These are phyloP conservation scores for Mycena floridula DNA, from an alignment of 768 basidiomycete species.

Conservation along the genomic window DNA sequence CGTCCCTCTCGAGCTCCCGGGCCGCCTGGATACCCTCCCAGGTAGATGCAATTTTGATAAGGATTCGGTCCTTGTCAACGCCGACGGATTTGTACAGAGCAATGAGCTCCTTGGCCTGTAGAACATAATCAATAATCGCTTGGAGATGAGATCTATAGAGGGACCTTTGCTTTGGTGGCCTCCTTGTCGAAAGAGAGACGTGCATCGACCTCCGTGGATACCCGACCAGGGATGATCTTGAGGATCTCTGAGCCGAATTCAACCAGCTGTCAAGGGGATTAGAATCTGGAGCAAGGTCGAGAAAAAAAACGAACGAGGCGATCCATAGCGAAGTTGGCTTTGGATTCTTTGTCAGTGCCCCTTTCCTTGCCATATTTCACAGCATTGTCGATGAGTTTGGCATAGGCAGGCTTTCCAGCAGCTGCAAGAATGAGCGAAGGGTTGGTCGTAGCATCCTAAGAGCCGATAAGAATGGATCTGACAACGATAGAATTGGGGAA, in stretches of 20 bases:
- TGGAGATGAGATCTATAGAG: slow-evolving; percentile 5
- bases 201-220: slow-evolving; percentile 98
- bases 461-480: slow-evolving; percentile 2
- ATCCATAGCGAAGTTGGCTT: slow-evolving; percentile 79
- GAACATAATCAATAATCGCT: too few relatives aligned
- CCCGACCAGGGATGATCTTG: slow-evolving; percentile 92
- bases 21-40: slow-evolving; percentile 99
- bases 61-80: slow-evolving; percentile 86
- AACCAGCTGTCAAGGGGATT: slow-evolving; percentile 57
- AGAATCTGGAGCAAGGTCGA: not conserved
- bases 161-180: slow-evolving; percentile 86
- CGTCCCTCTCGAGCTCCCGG: slow-evolving; percentile 86
- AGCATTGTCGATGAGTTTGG: slow-evolving; percentile 71
- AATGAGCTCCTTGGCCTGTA: slow-evolving; percentile 79
- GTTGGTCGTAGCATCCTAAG: slow-evolving; percentile 95
- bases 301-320: slow-evolving; percentile 61
- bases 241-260: slow-evolving; percentile 98
- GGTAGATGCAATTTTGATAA: slow-evolving; percentile 99
- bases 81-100: slow-evolving; percentile 92
- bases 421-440: slow-evolving; percentile 93
- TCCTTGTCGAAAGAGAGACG: slow-evolving; percentile 95
- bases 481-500: slow-evolving; percentile 3
- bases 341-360: slow-evolving; percentile 68
- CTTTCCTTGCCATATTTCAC: slow-evolving; percentile 73
- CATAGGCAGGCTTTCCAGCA: slow-evolving; percentile 84